phyloP scores from a whole-genome alignment of 148 eudicot genomes.

The Drosera capensis region DNA sequence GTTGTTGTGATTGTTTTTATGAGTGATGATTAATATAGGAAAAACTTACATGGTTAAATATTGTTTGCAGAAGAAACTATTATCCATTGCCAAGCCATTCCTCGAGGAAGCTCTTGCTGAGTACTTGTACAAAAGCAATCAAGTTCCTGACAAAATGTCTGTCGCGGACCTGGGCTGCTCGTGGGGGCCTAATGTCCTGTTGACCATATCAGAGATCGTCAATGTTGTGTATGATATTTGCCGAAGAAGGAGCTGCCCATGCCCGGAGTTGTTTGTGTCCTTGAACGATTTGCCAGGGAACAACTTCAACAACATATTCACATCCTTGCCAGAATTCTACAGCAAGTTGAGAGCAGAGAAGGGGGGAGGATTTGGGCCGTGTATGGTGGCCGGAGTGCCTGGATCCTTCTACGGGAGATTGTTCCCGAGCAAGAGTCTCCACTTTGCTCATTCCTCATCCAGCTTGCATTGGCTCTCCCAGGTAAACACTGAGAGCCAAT shows the following conservation, averaged over 20 bases:
- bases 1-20: too few species aligned
- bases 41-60: too few species aligned
- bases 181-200: conserved; percentile 25
- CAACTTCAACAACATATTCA: conserved; percentile 26
- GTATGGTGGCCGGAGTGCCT: conserved; percentile 16
- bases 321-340: conserved; percentile 14
- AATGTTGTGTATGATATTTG: neutral
- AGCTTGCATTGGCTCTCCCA: conserved; percentile 42
- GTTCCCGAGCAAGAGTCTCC: conserved; percentile 22
- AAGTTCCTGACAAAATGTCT: conserved; percentile 9
- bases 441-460: conserved; percentile 37
- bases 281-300: conserved; percentile 38
- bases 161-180: conserved; percentile 41
- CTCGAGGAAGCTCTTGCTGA: conserved; percentile 13
- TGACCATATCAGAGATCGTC: conserved; percentile 7
- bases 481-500: too few species aligned
- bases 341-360: conserved; percentile 7
- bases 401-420: conserved; percentile 44
- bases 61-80: conserved; percentile 24
- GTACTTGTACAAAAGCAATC: neutral
- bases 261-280: conserved; percentile 19
- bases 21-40: too few species aligned
- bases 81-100: conserved; percentile 9
- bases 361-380: conserved; percentile 5
- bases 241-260: neutral